A percentile compares a stretch with the other conserved stretches of the same genome.
These are phyloP conservation scores for Penicillium flavigenum DNA, from an alignment of 495 filamentous ascomycete genomes.

Conservation along the genomic window DNA sequence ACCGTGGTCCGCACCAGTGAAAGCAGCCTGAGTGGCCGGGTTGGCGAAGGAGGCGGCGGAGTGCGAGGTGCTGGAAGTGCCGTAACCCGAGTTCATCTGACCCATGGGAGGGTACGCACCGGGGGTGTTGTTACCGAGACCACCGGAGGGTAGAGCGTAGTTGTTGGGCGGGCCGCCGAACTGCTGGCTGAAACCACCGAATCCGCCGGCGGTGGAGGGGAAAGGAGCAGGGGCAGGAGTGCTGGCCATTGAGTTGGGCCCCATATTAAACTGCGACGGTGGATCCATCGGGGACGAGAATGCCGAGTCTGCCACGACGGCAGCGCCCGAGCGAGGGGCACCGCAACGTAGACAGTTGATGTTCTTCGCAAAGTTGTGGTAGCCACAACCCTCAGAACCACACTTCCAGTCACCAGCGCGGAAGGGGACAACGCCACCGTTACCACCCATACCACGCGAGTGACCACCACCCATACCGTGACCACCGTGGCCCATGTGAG, in stretches of 20 bases:
- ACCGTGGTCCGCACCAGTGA: constrained; percentile 78
- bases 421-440: constrained; percentile 90
- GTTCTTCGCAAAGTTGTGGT: constrained; percentile 99
- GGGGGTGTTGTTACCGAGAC: constrained; percentile 69
- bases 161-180: constrained; percentile 86
- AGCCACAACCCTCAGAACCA: constrained; percentile 94
- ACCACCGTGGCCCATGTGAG: constrained; percentile 77
- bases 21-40: constrained; percentile 86
- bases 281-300: constrained; percentile 90
- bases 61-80: constrained; percentile 63
- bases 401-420: constrained; percentile 99
- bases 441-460: constrained; percentile 68
- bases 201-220: constrained; percentile 67
- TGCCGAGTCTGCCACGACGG: constrained; percentile 88
- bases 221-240: constrained; percentile 84
- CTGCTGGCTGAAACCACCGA: constrained; percentile 77
- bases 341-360: constrained; percentile 96
- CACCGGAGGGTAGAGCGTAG: constrained; percentile 81
- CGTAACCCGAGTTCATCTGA: constrained; percentile 70
- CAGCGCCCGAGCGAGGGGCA: constrained; percentile 87
- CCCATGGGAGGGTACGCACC: constrained; percentile 77
- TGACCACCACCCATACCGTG: constrained; percentile 72
- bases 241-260: constrained; percentile 77
- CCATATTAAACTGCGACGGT: constrained; percentile 73
- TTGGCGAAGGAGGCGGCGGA: constrained; percentile 91